Base-by-base conservation (phyloP, 768 basidiomycete genomes). In the Multifurca ochricompacta region DNA sequence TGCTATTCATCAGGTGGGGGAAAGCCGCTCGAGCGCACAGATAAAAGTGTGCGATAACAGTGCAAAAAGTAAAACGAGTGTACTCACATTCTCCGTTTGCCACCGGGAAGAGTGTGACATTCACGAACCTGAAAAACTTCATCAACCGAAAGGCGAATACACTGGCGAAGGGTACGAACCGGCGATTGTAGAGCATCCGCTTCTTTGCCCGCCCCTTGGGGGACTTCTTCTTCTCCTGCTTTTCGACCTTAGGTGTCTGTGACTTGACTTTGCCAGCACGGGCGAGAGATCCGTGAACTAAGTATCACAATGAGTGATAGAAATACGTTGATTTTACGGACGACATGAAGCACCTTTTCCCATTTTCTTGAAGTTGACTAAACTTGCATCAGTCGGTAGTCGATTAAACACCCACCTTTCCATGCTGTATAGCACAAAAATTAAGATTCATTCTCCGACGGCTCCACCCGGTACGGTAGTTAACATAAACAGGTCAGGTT, bases 181-280 rank as follows among this genome's bases (percentile, higher is more conserved):
- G 82, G 68, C 91, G 85, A 78, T 94, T 94, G 81, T 94, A 95
- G 60, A 91, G 75, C 63, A 90, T 76, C 61, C 91, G 80, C 81
- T 97, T 97, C 87, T 95, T 96, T 59, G 95, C 95, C 69, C 95
- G 91, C 60, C 95, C 95, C 75, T 87, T 95, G 53, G 91, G 91
- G 35, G 76, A 83, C 85, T 97, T 97, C 87, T 93, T 93, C 87
- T 96, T 97, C 78, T 97, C 95, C 77, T 95, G 91, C 72, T 86
- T 83, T 68, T 96, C 95, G 68, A 96, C 95, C 77, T 97, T 97
- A 67, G 94, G 94, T 67, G 87, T 90, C 76, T 94, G 91, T 65
- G 89, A 91, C 77, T 92, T 96, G 80, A 97, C 95, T 83, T 98
- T 97, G 73, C 94, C 94, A 71, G 93, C 93, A 80, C 93, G 93